A percentile compares a stretch with the other conserved stretches of the same genome.
Conservation (phyloP, 2,329 filamentous ascomycete genomes). For the Colletotrichum sublineola region DNA sequence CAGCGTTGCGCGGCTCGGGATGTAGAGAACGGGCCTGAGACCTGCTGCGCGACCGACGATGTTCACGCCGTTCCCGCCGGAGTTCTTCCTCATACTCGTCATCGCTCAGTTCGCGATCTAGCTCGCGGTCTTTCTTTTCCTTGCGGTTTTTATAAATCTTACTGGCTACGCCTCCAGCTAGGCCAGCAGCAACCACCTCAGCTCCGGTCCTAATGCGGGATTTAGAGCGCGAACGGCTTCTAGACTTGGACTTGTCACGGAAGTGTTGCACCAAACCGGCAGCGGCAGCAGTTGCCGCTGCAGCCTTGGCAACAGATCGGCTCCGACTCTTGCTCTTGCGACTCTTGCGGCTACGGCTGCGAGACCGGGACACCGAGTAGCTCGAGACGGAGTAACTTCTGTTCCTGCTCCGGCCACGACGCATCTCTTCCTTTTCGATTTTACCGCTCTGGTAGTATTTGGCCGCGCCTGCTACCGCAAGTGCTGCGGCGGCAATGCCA, state of each 20-base stretch:
- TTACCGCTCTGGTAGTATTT: conserved; percentile 74
- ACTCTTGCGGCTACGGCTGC: conserved; percentile 54
- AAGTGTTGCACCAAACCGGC: conserved; percentile 71
- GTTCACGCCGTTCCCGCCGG: conserved; percentile 38
- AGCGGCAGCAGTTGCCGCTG: conserved; percentile 68
- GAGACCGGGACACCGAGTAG: conserved; percentile 59
- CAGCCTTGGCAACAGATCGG: conserved; percentile 68
- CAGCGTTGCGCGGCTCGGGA: conserved; percentile 66
- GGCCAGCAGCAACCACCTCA: conserved; percentile 71
- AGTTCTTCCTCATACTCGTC: conserved; percentile 48
- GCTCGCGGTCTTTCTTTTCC: conserved; percentile 68
- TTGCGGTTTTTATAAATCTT: conserved; percentile 72
- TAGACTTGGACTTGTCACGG: conserved; percentile 56
- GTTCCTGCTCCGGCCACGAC: conserved; percentile 67
- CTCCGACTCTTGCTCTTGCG: conserved; percentile 57
- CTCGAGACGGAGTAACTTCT: conserved; percentile 53
- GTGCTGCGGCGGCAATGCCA: conserved; percentile 72
- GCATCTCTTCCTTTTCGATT: conserved; percentile 69
- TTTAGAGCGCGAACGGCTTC: conserved; percentile 58
- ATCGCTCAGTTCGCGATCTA: conserved; percentile 51
- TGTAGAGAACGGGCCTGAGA: conserved; percentile 64
- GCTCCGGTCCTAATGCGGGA: conserved; percentile 66
- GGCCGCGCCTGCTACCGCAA: conserved; percentile 74
- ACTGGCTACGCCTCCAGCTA: conserved; percentile 71
- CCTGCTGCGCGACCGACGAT: conserved; percentile 60